phyloP scores from a whole-genome alignment of 2,329 filamentous ascomycete genomes.

The Colletotrichum lupini region DNA sequence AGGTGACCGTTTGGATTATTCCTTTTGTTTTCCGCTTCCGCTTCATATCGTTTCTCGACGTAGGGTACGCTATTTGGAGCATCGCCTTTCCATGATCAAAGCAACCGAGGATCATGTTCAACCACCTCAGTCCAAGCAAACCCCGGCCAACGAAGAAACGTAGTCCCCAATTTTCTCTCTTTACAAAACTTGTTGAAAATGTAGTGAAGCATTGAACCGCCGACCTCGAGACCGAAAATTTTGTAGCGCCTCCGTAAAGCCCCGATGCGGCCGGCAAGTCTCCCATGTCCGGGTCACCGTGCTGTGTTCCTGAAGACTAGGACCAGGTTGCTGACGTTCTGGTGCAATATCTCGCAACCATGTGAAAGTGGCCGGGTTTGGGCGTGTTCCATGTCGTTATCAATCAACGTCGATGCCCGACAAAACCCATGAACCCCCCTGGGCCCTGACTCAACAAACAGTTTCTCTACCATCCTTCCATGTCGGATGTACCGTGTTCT shows the following conservation, averaged over 20 bases:
- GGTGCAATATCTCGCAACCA: background rate
- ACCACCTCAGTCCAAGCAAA: background rate
- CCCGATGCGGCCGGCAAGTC: background rate
- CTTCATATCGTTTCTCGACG: background rate
- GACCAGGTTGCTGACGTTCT: background rate
- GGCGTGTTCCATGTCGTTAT: background rate
- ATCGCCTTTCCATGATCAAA: background rate
- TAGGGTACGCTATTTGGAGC: background rate
- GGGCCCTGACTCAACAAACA: background rate
- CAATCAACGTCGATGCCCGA: background rate
- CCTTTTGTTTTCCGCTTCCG: background rate
- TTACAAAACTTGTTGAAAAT: background rate
- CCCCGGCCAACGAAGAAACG: background rate
- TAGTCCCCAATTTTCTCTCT: background rate
- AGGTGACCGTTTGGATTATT: background rate
- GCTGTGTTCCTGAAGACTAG: background rate
- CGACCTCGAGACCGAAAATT: conserved; percentile 7
- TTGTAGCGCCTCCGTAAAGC: background rate
- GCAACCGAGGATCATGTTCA: background rate
- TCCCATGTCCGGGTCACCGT: background rate
- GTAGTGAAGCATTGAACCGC: background rate
- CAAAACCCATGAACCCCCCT: background rate
- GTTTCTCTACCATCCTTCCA: background rate
- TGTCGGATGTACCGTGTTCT: background rate
- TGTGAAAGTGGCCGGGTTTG: background rate